Conservation (phyloP, 371 early-diverging fungal species). For the Umbelopsis sp. region DNA sequence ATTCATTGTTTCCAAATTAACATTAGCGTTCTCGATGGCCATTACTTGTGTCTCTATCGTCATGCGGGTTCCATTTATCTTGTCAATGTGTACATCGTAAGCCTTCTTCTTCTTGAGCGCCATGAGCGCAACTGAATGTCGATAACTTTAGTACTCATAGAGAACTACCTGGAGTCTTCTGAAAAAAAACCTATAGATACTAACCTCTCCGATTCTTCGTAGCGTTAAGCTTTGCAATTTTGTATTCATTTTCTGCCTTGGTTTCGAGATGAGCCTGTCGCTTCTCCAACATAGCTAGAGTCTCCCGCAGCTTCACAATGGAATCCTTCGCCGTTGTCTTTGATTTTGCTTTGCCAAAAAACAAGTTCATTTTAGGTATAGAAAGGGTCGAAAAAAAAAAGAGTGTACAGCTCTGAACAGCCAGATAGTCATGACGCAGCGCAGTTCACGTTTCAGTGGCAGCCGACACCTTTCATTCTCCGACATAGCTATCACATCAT, state of each 20-base stretch:
- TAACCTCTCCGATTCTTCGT: constrained; percentile 92
- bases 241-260: constrained; percentile 88
- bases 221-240: constrained; percentile 87
- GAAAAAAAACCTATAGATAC: constrained; percentile 9
- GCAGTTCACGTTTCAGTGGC: constrained; percentile 5
- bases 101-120: constrained; percentile 95
- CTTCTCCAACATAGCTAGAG: constrained; percentile 93
- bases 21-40: constrained; percentile 96
- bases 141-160: too few species aligned
- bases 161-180: background rate
- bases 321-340: constrained; percentile 93
- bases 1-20: constrained; percentile 94
- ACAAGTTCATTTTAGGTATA: constrained; percentile 73
- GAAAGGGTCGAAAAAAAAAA: background rate
- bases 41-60: constrained; percentile 95
- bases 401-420: background rate
- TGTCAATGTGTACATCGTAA: constrained; percentile 85
- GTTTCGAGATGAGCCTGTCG: constrained; percentile 85
- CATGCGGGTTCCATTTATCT: constrained; percentile 87
- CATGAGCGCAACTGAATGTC: constrained; percentile 76
- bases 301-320: constrained; percentile 90
- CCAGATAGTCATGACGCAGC: constrained; percentile 13
- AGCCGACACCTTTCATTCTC: background rate
- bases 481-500: too few species aligned
- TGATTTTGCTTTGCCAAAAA: constrained; percentile 78